phyloP scores from a whole-genome alignment of 2,329 filamentous ascomycete genomes.

The Trichophyton equinum region DNA sequence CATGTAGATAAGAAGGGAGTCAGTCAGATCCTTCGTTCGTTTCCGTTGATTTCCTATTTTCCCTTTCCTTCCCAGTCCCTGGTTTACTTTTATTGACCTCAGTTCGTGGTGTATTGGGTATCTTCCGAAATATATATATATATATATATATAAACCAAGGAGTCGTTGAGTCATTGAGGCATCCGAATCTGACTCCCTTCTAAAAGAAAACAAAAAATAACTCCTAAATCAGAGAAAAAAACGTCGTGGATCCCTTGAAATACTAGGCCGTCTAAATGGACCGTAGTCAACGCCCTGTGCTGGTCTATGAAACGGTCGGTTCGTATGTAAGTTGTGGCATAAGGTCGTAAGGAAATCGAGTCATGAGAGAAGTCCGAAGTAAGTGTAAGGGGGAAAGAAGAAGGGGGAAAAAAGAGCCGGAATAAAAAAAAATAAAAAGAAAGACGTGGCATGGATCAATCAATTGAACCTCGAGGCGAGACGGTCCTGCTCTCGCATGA shows the following conservation, averaged over 20 bases:
- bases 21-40: neutral
- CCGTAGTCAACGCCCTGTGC: neutral
- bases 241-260: neutral
- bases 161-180: neutral
- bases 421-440: neutral
- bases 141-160: neutral
- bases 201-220: neutral
- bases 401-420: neutral
- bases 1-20: neutral
- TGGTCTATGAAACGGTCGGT: neutral
- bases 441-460: neutral
- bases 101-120: neutral
- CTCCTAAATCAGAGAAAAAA: neutral
- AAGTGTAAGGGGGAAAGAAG: neutral
- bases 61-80: neutral
- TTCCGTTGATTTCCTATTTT: neutral
- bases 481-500: slow-evolving; percentile 24
- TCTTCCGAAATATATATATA: neutral
- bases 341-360: neutral
- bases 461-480: slow-evolving; percentile 17
- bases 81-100: neutral
- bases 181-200: neutral
- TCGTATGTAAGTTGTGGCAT: neutral
- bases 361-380: neutral
- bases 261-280: neutral